Conservation (phyloP, 768 basidiomycete genomes). For the Steccherinum ochraceum region DNA sequence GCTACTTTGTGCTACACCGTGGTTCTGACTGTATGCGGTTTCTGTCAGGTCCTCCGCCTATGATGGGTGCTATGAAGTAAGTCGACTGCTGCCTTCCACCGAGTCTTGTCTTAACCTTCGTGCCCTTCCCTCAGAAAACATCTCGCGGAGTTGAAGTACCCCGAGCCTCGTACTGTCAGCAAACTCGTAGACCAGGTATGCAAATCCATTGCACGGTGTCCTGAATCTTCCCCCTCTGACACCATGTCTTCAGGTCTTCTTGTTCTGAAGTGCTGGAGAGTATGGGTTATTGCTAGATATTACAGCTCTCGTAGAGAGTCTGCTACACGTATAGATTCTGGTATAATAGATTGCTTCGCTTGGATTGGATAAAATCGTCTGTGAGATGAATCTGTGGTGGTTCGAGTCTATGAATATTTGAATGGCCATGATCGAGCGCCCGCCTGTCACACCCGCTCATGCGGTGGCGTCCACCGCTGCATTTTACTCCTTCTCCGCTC, state of each 20-base stretch:
- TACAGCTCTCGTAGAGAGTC: too few species aligned
- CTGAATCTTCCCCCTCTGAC: neutral
- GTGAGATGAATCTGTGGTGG: too few species aligned
- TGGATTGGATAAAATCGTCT: too few species aligned
- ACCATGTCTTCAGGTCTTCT: conserved; percentile 6
- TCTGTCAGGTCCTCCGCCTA: conserved; percentile 58
- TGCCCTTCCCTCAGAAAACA: conserved; percentile 75
- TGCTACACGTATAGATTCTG: too few species aligned
- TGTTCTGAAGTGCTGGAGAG: conserved; percentile 5
- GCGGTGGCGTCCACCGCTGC: too few species aligned
- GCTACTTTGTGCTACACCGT: neutral
- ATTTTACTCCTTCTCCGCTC: too few species aligned
- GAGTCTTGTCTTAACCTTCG: conserved; percentile 1
- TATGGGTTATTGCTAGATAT: neutral
- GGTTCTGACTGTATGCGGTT: neutral
- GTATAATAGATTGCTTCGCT: too few species aligned
- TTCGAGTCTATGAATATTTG: too few species aligned
- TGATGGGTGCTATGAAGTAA: conserved; percentile 76
- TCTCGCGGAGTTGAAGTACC: conserved; percentile 81
- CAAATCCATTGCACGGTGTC: conserved; percentile 1
- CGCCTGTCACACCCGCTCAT: too few species aligned
- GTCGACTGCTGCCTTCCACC: conserved; percentile 17
- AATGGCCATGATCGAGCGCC: too few species aligned
- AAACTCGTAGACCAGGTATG: conserved; percentile 84
- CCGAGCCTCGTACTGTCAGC: conserved; percentile 83